Evolutionary conservation across 1,284 basidiomycete genomes (phyloP), one percentile per base, ranked within the genome.

Genomic region (Veloboletus limbatus): DNA sequence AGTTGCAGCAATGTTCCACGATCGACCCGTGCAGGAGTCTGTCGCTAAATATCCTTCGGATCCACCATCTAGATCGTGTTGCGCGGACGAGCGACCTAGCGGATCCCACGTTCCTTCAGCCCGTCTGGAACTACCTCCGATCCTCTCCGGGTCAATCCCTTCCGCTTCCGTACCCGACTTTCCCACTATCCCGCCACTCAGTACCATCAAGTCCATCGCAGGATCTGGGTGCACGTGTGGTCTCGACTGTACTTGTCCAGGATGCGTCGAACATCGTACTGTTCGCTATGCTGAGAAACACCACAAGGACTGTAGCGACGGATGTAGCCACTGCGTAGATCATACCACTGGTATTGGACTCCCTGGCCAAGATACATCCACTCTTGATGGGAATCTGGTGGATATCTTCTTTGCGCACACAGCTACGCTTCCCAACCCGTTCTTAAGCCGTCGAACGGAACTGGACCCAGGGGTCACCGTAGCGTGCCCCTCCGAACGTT

Each of bases 161-260:
- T 38, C 43, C 0, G 13, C 51, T 13, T 43, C 44, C 2, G 54
- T 76, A 8, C 77, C 78, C 8, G 58, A 68, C 9, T 84, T 82
- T 54, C 69, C 72, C 28, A 63, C 65, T 9, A 82, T 86, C 60
- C 79, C 82, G n/a, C 73, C 81, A 0, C 72, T 83, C 54, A 78
- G 74, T 55, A 67, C 70, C 34, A 72, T 81, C 41, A 69, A 70
- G 17, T 78, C 79, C 3, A 59, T 82, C 11, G 79, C 79, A 1
- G 80, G 78, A 20, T 75, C 80, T 2, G 80, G 80, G 5, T 89
- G 85, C 59, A 82, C 79, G 11, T 89, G 86, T 58, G 85, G 85
- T 21, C 65, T 78, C 28, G 66, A 70, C 33, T 89, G 86, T 57
- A 74, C 72, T n/a, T 89, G 86, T 61, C 85, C 84, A 1, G 85